phyloP scores from a whole-genome alignment of 805 yeast species.

The Candida methanosorbosa region DNA sequence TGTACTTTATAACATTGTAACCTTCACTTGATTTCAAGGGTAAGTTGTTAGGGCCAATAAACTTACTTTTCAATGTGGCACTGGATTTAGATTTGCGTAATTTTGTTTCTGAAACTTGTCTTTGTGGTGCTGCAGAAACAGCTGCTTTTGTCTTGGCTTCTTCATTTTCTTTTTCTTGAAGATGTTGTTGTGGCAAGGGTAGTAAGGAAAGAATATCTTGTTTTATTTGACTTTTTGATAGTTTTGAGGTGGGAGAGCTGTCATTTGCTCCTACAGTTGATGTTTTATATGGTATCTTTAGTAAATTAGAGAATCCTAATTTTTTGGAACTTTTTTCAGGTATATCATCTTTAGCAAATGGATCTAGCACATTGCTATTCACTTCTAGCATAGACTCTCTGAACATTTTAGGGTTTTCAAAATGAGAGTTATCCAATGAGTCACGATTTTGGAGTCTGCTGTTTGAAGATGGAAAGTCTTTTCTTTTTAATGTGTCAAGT shows the following conservation, averaged over 20 bases:
- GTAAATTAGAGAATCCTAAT: constrained; percentile 6
- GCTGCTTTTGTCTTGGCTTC: too few species aligned
- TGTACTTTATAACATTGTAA: constrained; percentile 40
- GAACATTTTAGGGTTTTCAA: constrained; percentile 31
- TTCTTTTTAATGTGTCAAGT: constrained; percentile 4
- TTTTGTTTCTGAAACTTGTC: constrained; percentile 3
- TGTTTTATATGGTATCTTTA: constrained; percentile 2
- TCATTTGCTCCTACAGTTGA: too few species aligned
- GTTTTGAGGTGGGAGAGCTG: not conserved
- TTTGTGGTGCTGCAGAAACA: too few species aligned
- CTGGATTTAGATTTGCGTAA: constrained; percentile 21
- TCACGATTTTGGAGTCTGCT: constrained; percentile 27
- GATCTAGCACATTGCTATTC: too few species aligned
- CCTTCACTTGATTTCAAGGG: constrained; percentile 47
- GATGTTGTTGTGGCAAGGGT: not conserved
- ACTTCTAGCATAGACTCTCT: constrained; percentile 24
- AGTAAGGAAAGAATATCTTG: not conserved
- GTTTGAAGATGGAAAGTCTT: constrained; percentile 42
- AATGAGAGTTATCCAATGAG: too few species aligned
- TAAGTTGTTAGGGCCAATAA: constrained; percentile 20
- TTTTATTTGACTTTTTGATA: not conserved
- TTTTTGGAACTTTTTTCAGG: not conserved
- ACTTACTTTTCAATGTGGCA: constrained; percentile 14
- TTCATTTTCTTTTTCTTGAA: not conserved
- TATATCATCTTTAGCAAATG: too few species aligned